Evolutionary conservation across 805 yeast species (phyloP).

Genomic region (Candida taoyuanica): DNA sequence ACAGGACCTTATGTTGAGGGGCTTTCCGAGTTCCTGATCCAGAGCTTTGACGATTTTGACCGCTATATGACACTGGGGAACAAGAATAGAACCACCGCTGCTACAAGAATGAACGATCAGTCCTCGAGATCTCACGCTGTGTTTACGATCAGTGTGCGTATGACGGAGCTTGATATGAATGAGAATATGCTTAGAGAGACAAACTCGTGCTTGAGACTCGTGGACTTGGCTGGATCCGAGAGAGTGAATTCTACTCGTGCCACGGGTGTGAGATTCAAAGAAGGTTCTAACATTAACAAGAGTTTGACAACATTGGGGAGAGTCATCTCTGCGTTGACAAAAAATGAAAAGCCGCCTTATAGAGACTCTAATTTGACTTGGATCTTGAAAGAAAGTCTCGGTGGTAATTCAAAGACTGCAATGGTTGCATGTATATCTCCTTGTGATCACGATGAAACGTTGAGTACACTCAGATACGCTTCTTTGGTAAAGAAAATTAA

Average conservation of each 20-base stretch:
- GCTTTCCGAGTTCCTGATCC: conserved; percentile 47
- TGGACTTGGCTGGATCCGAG: conserved; percentile 84
- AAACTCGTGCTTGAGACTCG: conserved; percentile 59
- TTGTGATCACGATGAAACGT: conserved; percentile 69
- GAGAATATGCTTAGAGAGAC: conserved; percentile 44
- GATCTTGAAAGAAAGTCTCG: conserved; percentile 67
- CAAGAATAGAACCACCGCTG: conserved; percentile 56
- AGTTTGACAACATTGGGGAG: conserved; percentile 76
- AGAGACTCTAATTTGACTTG: conserved; percentile 75
- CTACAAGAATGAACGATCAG: conserved; percentile 66
- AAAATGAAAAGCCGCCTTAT: conserved; percentile 29
- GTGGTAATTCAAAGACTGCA: conserved; percentile 84
- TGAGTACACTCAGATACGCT: conserved; percentile 75
- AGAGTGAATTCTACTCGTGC: conserved; percentile 60
- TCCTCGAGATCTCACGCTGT: conserved; percentile 84
- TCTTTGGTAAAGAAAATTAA: conserved; percentile 67
- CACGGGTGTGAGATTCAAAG: conserved; percentile 57
- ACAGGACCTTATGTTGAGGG: conserved; percentile 73
- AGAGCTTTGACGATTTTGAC: conserved; percentile 45
- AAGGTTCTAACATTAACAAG: conserved; percentile 74
- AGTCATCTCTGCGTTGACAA: conserved; percentile 50
- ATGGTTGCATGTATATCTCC: conserved; percentile 88
- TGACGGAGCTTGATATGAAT: conserved; percentile 40
- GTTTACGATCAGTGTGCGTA: conserved; percentile 56
- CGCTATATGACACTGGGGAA: conserved; percentile 48